These are phyloP conservation scores for Ustilago lituana DNA, from an alignment of 1,284 basidiomycete species.

Conservation along the genomic window DNA sequence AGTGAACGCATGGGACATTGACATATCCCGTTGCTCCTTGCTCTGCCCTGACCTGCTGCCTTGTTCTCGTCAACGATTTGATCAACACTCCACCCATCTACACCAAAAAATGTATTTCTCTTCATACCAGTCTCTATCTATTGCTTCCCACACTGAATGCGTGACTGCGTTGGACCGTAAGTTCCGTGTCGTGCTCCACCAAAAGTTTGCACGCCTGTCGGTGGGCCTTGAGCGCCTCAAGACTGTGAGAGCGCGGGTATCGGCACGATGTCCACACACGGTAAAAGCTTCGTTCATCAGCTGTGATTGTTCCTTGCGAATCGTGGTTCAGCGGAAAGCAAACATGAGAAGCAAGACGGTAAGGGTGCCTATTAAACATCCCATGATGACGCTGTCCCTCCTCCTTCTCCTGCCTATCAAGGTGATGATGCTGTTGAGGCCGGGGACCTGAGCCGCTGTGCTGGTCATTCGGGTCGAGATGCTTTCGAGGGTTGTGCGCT, in stretches of 20 bases:
- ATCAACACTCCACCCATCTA: background rate
- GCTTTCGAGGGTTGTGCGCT: conserved; percentile 77
- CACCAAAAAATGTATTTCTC: conserved; percentile 27
- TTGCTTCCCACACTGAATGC: too few species aligned
- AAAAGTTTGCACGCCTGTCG: too few species aligned
- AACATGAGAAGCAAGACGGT: conserved; percentile 82
- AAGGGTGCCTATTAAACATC: conserved; percentile 84
- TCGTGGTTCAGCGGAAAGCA: conserved; percentile 40
- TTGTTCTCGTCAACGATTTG: too few species aligned
- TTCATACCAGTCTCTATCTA: conserved; percentile 20
- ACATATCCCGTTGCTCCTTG: too few species aligned
- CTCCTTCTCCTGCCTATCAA: conserved; percentile 92
- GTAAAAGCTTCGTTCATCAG: too few species aligned
- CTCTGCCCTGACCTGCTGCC: too few species aligned
- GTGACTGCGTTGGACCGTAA: too few species aligned
- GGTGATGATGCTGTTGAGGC: conserved; percentile 86
- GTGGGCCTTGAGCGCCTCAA: too few species aligned
- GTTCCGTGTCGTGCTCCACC: too few species aligned
- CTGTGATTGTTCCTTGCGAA: background rate
- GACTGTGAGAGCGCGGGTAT: too few species aligned
- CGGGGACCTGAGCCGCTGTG: conserved; percentile 81
- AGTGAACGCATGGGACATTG: too few species aligned
- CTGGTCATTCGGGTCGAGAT: conserved; percentile 82
- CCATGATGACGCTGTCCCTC: conserved; percentile 89
- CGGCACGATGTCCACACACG: too few species aligned